Conservation (phyloP, 2,329 filamentous ascomycete species). For the Exophiala mesophila region DNA sequence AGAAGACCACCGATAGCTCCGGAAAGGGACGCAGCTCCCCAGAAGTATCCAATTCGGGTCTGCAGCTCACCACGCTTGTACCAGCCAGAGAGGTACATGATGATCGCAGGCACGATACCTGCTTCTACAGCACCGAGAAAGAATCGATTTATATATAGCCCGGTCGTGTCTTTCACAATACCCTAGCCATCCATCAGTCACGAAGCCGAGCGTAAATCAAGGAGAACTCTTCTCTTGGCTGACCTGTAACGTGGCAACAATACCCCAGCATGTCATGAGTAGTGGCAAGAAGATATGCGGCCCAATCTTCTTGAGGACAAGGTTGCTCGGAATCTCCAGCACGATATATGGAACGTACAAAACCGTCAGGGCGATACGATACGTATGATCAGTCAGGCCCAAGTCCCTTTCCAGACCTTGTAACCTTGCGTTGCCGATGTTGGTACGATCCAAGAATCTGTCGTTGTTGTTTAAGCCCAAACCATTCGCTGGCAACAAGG, state of each 20-base stretch:
- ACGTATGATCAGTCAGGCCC: constrained; percentile 55
- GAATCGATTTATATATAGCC: constrained; percentile 41
- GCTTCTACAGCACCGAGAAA: constrained; percentile 40
- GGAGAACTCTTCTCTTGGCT: no score
- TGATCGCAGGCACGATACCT: constrained; percentile 38
- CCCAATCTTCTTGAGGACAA: constrained; percentile 51
- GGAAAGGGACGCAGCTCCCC: constrained; percentile 61
- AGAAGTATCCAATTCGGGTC: constrained; percentile 41
- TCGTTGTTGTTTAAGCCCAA: no score
- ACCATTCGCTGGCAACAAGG: no score
- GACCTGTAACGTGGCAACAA: constrained; percentile 47
- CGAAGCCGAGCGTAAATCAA: no score
- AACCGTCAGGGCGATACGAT: constrained; percentile 46
- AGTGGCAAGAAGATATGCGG: constrained; percentile 26
- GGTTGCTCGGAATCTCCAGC: constrained; percentile 59
- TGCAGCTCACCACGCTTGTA: constrained; percentile 41
- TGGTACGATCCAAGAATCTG: constrained; percentile 63
- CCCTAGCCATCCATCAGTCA: no score
- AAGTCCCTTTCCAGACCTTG: constrained; percentile 57
- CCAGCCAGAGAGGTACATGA: constrained; percentile 37
- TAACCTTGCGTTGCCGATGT: constrained; percentile 65
- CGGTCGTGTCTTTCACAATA: constrained; percentile 41
- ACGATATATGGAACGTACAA: constrained; percentile 49
- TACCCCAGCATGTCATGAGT: constrained; percentile 41
- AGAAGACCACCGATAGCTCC: constrained; percentile 59